Conservation (phyloP, 805 yeast genomes). For the Lipomyces sp. region DNA sequence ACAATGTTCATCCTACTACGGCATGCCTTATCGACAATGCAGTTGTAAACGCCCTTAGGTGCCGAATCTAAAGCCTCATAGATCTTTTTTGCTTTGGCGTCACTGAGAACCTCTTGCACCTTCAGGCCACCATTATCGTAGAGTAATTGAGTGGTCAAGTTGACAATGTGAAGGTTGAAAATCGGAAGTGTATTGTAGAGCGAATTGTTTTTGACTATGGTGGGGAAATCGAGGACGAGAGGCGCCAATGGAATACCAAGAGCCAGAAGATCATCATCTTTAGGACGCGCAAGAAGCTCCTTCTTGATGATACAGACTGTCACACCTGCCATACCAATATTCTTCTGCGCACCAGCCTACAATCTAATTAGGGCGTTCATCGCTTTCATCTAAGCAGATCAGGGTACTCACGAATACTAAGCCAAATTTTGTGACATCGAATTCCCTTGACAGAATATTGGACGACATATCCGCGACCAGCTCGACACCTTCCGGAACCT, state of each 20-base stretch:
- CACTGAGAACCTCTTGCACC: constrained; percentile 61
- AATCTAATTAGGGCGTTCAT: not conserved
- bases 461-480: constrained; percentile 95
- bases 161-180: constrained; percentile 84
- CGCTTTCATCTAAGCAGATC: not conserved
- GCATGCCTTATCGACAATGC: constrained; percentile 65
- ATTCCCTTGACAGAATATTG: constrained; percentile 76
- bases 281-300: constrained; percentile 63
- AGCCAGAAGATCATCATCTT: constrained; percentile 62
- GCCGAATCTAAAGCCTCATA: constrained; percentile 69
- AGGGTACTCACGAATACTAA: constrained; percentile 59
- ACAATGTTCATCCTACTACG: constrained; percentile 95
- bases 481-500: constrained; percentile 69
- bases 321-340: constrained; percentile 95
- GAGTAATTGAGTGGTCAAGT: constrained; percentile 71
- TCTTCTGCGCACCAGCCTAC: constrained; percentile 95
- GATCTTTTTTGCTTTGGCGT: constrained; percentile 63
- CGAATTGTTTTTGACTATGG: constrained; percentile 84
- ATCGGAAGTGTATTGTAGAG: constrained; percentile 96
- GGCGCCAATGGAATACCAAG: constrained; percentile 81
- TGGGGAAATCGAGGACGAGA: constrained; percentile 84
- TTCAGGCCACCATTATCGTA: constrained; percentile 73
- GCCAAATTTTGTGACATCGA: constrained; percentile 86
- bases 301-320: constrained; percentile 90
- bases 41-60: constrained; percentile 61